phyloP scores from a whole-genome alignment of 2,329 filamentous ascomycete genomes.

The Onygenales sp. region DNA sequence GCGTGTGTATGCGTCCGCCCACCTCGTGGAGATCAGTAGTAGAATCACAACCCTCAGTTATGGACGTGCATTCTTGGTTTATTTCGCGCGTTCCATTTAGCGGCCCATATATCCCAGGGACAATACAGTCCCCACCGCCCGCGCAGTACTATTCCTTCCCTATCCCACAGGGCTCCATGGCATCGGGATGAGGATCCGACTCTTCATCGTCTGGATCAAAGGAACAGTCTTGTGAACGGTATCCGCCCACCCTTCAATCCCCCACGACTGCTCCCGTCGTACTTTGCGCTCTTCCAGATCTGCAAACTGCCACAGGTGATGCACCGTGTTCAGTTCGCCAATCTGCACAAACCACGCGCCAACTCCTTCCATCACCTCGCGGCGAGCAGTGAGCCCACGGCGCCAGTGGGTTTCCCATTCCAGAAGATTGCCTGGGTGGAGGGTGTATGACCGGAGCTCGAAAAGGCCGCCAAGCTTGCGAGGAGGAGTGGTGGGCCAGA shows the following conservation, averaged over 20 bases:
- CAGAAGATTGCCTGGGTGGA: slow-evolving; percentile 88
- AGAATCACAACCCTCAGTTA: no score
- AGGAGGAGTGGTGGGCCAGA: slow-evolving; percentile 93
- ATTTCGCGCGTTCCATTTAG: no score
- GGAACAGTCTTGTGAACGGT: slow-evolving; percentile 98
- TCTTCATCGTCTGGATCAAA: slow-evolving; percentile 94
- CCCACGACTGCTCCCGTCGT: slow-evolving; percentile 89
- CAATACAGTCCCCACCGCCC: not conserved
- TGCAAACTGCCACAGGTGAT: slow-evolving; percentile 98
- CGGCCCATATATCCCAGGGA: not conserved
- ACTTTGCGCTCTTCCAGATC: slow-evolving; percentile 89
- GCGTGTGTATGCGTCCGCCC: not conserved
- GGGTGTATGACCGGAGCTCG: slow-evolving; percentile 90
- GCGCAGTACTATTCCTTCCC: slow-evolving; percentile 5
- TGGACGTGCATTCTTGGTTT: not conserved
- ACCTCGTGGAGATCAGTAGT: not conserved
- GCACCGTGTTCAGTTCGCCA: slow-evolving; percentile 92
- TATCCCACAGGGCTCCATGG: slow-evolving; percentile 90
- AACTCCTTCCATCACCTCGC: slow-evolving; percentile 97
- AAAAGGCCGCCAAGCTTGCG: slow-evolving; percentile 86
- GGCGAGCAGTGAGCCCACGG: slow-evolving; percentile 75
- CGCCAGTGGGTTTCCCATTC: slow-evolving; percentile 99
- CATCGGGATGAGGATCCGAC: slow-evolving; percentile 84
- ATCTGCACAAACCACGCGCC: slow-evolving; percentile 99
- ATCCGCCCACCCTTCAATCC: slow-evolving; percentile 87